Base-by-base conservation (phyloP, 1,284 basidiomycete genomes). In the Meira miltonrushii region DNA sequence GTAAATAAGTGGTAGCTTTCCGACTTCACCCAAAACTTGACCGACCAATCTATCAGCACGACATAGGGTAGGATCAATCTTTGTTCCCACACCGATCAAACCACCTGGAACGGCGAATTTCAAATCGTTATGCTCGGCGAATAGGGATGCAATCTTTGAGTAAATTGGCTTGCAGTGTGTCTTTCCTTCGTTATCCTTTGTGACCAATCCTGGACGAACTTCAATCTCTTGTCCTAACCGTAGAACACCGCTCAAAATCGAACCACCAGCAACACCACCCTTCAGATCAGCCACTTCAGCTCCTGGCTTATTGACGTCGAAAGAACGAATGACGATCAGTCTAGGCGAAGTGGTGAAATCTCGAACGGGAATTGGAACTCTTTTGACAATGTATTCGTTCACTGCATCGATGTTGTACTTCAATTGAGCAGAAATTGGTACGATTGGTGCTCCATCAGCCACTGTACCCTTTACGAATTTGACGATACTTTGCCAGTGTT, bases 351-450 rank as follows among this genome's bases (percentile, higher is more conserved):
- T 88, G 40, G 86, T 84, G 80, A 98, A 98, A 82, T 98, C 89
- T 65, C 94, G 89, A 40, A 88, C 82, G 41, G 94, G 94, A 49
- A 97, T 89, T 10, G 94, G 91, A 71, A 98, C 96, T 60, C 89
- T 87, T 80, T 92, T 94, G 71, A 94, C 92, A 79, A 98, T 94
- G 82, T 97, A 96, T 78, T 97, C 92, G 82, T 95, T 95, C 54
- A 98, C 93, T n/a, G 94, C 93, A 76, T 97, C 94, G 74, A 98
- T 97, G 83, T 98, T 98, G 84, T 96, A 98, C 81, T 91, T 92
- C 62, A 98, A 83, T 81, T 98, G 95, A 4, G 94, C 94, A 41
- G 94, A 98, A 77, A 98, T 96, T 62, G 94, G 94, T 51, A 98
- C 90, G 79, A 98, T 96, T 55, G 95, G 94, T 8, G 95, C 96